Conservation (phyloP, 2,329 filamentous ascomycete species). For the Canariomyces notabilis region DNA sequence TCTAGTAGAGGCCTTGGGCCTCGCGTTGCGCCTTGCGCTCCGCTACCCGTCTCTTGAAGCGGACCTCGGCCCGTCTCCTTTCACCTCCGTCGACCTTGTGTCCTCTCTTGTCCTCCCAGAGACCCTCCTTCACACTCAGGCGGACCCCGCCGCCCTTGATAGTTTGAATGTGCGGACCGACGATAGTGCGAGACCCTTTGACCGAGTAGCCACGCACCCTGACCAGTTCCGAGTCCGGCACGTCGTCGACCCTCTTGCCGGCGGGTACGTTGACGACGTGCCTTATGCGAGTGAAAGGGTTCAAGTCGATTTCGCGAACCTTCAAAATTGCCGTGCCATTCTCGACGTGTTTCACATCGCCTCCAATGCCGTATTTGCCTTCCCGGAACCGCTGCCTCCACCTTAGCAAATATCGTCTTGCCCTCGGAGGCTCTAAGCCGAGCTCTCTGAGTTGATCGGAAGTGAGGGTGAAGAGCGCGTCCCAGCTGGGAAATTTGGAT, state of each 20-base stretch:
- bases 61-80: constrained; percentile 76
- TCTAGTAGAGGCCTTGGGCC: constrained; percentile 24
- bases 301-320: constrained; percentile 36
- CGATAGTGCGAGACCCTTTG: constrained; percentile 62
- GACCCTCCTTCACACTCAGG: constrained; percentile 71
- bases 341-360: constrained; percentile 69
- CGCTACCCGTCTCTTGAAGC: constrained; percentile 76
- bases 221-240: constrained; percentile 38
- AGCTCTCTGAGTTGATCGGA: constrained; percentile 74
- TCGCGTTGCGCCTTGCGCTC: constrained; percentile 65
- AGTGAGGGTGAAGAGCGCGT: constrained; percentile 77
- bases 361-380: constrained; percentile 74
- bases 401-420: constrained; percentile 75
- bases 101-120: constrained; percentile 87
- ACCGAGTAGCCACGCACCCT: constrained; percentile 63
- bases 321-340: constrained; percentile 49
- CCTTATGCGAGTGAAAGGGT: constrained; percentile 41
- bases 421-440: constrained; percentile 80
- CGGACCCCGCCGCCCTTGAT: constrained; percentile 61
- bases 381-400: constrained; percentile 83
- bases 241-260: constrained; percentile 35
- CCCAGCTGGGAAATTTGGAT: constrained; percentile 85
- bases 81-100: constrained; percentile 96
- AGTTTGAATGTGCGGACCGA: constrained; percentile 67
- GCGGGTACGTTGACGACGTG: constrained; percentile 52